A percentile compares a stretch with the other conserved stretches of the same genome.
phyloP scores from a whole-genome alignment of 2,329 filamentous ascomycete species.

The Ophiostoma populinum region DNA sequence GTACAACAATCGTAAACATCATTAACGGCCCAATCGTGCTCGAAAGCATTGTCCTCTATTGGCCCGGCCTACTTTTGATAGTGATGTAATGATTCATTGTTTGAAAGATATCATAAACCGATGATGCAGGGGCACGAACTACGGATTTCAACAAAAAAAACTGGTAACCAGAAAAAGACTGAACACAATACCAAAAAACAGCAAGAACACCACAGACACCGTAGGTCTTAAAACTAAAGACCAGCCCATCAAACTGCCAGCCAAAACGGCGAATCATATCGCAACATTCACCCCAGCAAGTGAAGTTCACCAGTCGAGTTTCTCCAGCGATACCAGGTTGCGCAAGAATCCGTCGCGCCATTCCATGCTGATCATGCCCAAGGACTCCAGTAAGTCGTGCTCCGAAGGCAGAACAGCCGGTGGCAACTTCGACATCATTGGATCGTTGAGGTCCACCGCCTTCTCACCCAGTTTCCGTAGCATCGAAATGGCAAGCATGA shows the following conservation, averaged over 20 bases:
- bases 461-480: conserved; percentile 55
- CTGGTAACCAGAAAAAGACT: neutral
- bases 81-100: no score
- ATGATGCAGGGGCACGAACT: no score
- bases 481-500: conserved; percentile 49
- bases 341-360: conserved; percentile 49
- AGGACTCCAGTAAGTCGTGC: conserved; percentile 47
- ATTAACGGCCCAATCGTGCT: no score
- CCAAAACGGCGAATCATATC: no score
- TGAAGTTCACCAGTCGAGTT: neutral
- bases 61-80: no score
- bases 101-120: no score
- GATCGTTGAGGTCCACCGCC: conserved; percentile 37
- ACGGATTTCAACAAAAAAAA: no score
- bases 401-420: conserved; percentile 46
- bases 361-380: conserved; percentile 45
- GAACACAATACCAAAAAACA: neutral
- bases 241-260: no score
- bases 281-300: no score
- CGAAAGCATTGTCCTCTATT: no score
- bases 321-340: conserved; percentile 42
- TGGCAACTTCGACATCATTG: conserved; percentile 32
- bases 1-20: no score
- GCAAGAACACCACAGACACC: neutral
- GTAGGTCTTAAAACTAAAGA: no score